Conservation (phyloP, 2,329 filamentous ascomycete genomes). For the Ophiostoma ips region DNA sequence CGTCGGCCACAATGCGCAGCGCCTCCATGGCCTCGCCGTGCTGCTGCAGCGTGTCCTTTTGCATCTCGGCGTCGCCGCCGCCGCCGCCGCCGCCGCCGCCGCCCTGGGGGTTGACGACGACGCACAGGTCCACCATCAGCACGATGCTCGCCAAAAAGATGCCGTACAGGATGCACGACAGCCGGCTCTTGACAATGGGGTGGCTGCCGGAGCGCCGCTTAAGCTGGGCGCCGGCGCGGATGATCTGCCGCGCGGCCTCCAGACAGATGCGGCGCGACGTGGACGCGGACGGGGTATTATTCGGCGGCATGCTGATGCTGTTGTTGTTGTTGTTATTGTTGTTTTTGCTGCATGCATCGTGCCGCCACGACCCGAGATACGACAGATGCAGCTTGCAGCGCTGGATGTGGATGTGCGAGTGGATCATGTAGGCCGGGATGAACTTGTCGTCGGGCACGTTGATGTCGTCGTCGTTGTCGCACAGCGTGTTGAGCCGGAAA, state of each 20-base stretch:
- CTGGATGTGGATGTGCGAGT: conserved; percentile 24
- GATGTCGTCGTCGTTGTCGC: conserved; percentile 9
- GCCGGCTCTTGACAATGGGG: conserved; percentile 1
- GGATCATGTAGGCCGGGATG: conserved; percentile 25
- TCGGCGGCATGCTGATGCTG: not conserved
- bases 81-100: too few species aligned
- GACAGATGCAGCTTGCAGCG: conserved; percentile 25
- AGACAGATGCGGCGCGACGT: conserved; percentile 2
- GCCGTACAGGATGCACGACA: conserved; percentile 6
- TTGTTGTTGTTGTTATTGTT: not conserved
- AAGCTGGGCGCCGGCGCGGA: conserved; percentile 2
- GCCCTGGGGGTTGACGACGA: not conserved
- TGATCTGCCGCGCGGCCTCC: conserved; percentile 5
- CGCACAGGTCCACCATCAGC: conserved; percentile 7
- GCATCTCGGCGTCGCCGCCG: not conserved
- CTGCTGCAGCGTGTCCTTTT: not conserved
- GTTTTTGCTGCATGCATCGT: not conserved
- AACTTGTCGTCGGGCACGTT: conserved; percentile 19
- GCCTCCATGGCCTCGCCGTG: conserved; percentile 1
- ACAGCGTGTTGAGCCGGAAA: conserved; percentile 21
- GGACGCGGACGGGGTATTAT: not conserved
- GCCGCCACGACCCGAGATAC: conserved; percentile 18
- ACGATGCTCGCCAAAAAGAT: conserved; percentile 6
- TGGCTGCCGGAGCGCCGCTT: not conserved
- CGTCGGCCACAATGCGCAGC: conserved; percentile 2